Evolutionary conservation across 495 filamentous ascomycete species (phyloP).

Genomic region (Aspergillus biplanus): DNA sequence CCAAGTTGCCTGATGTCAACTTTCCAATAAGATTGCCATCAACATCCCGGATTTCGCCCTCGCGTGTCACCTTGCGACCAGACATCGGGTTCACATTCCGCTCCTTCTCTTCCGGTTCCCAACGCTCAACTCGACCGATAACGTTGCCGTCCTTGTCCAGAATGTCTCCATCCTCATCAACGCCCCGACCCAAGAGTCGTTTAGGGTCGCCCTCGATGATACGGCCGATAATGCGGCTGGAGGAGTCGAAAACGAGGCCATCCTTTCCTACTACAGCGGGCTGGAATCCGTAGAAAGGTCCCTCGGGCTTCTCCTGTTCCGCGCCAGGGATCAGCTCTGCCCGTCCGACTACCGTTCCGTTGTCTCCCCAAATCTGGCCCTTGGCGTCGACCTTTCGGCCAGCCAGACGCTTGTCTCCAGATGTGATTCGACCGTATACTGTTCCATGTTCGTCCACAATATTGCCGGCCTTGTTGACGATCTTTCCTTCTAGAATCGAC

Average conservation of each 20-base stretch:
- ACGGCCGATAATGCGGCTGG: conserved; percentile 72
- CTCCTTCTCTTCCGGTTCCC: conserved; percentile 76
- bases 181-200: conserved; percentile 70
- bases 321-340: conserved; percentile 79
- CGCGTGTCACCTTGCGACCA: conserved; percentile 76
- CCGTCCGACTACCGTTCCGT: conserved; percentile 75
- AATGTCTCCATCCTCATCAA: conserved; percentile 85
- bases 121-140: conserved; percentile 80
- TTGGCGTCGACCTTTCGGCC: conserved; percentile 82
- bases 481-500: conserved; percentile 76
- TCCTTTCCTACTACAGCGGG: conserved; percentile 74
- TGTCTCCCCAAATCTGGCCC: conserved; percentile 80
- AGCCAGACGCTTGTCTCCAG: conserved; percentile 73
- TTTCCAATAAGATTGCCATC: conserved; percentile 82
- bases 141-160: conserved; percentile 81
- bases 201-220: conserved; percentile 74
- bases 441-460: conserved; percentile 75
- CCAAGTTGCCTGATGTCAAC: conserved; percentile 73
- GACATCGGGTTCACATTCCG: conserved; percentile 69
- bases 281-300: conserved; percentile 79
- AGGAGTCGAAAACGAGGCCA: conserved; percentile 64
- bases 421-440: conserved; percentile 74
- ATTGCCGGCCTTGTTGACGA: conserved; percentile 84
- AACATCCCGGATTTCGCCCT: conserved; percentile 80
- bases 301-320: conserved; percentile 71